A percentile compares a stretch with the other conserved stretches of the same genome.
These are phyloP conservation scores for Triticum aestivum DNA, from an alignment of 176 grass and related monocot genomes.

Conservation along the genomic window IWGSC_CS_RefSeq_v2.1 NC_057812.1:242525510-242526009, in stretches of 20 bases:
- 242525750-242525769: conserved; percentile 26
- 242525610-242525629: not conserved
- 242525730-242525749: conserved; percentile 11
- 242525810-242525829: conserved; percentile 36
- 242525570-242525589: conserved; percentile 24
- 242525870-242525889: conserved; percentile 16
- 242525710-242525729: not conserved
- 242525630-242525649: conserved; percentile 3
- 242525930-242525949: not conserved
- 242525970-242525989: not conserved
- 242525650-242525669: not conserved
- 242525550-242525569: conserved; percentile 2
- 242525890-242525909: conserved; percentile 14
- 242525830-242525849: conserved; percentile 30
- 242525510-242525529: not conserved
- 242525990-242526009: conserved; percentile 12
- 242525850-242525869: conserved; percentile 21
- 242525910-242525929: not conserved
- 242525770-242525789: conserved; percentile 8
- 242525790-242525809: conserved; percentile 21
- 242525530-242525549: not conserved
- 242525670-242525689: no score
- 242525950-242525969: not conserved
- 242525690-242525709: not conserved
- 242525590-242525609: conserved; percentile 30